Percentiles rank a stretch among this genome's conserved stretches.
Conservation (phyloP, 2,329 filamentous ascomycete species). For the Colletotrichum limetticola region DNA sequence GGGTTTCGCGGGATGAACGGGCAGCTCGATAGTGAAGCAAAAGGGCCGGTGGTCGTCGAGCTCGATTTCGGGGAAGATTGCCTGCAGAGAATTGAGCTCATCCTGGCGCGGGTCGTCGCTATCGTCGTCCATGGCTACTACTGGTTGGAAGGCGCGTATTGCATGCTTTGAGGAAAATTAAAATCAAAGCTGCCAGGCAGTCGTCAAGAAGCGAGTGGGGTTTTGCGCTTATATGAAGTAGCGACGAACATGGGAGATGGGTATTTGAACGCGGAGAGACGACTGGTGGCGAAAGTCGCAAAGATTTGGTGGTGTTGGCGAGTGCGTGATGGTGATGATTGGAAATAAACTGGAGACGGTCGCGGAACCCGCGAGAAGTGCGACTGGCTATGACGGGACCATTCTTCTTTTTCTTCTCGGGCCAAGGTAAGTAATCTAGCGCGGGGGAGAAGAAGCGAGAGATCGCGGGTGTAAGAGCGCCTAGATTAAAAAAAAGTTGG, state of each 20-base stretch:
- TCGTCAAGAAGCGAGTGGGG: background rate
- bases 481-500: slow-evolving; percentile 12
- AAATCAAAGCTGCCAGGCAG: background rate
- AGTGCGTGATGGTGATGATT: slow-evolving; percentile 6
- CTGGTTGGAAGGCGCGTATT: slow-evolving; percentile 11
- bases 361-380: slow-evolving; percentile 34
- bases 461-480: background rate
- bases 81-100: slow-evolving; percentile 70
- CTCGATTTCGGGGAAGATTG: slow-evolving; percentile 75
- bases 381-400: slow-evolving; percentile 22
- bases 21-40: slow-evolving; percentile 66
- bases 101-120: slow-evolving; percentile 63
- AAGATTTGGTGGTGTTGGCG: slow-evolving; percentile 1
- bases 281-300: slow-evolving; percentile 23
- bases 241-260: slow-evolving; percentile 11
- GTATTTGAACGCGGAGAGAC: slow-evolving; percentile 4
- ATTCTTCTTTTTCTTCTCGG: slow-evolving; percentile 5
- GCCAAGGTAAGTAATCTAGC: slow-evolving; percentile 22
- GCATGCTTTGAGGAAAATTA: slow-evolving; percentile 20
- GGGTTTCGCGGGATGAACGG: slow-evolving; percentile 64
- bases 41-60: slow-evolving; percentile 55
- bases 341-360: slow-evolving; percentile 12
- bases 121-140: slow-evolving; percentile 48
- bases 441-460: background rate
- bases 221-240: background rate